These are phyloP conservation scores for Colletotrichum coccodes DNA, from an alignment of 2,329 filamentous ascomycete species.

Conservation along the genomic window DNA sequence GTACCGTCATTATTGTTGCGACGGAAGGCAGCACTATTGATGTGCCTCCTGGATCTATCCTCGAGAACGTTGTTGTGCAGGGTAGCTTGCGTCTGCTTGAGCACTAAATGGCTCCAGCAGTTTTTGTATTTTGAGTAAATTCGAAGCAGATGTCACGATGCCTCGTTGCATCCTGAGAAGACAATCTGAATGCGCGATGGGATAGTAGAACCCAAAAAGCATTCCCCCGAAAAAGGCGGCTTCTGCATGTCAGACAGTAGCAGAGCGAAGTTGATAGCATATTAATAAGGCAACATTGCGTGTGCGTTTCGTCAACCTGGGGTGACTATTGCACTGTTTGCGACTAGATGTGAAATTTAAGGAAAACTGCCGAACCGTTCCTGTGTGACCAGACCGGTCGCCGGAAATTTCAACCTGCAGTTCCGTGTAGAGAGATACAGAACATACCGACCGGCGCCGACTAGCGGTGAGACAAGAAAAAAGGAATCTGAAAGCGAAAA, in stretches of 20 bases:
- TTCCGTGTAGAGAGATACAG: slow-evolving; percentile 23
- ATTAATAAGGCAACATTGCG: slow-evolving; percentile 27
- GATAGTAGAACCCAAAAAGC: slow-evolving; percentile 21
- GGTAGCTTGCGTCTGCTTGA: slow-evolving; percentile 84
- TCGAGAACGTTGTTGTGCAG: slow-evolving; percentile 99
- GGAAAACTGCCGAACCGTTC: neutral
- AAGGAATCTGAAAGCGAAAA: neutral
- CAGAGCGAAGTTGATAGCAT: slow-evolving; percentile 25
- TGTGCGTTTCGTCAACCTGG: slow-evolving; percentile 1
- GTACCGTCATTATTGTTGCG: slow-evolving; percentile 98
- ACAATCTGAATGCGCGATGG: slow-evolving; percentile 16
- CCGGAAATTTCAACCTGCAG: slow-evolving; percentile 1
- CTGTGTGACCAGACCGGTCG: neutral
- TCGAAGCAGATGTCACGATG: slow-evolving; percentile 9
- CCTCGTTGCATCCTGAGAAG: slow-evolving; percentile 8
- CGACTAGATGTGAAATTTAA: neutral
- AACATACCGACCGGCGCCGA: slow-evolving; percentile 15
- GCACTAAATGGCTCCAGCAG: slow-evolving; percentile 57
- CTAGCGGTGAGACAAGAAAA: slow-evolving; percentile 30
- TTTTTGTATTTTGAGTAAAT: slow-evolving; percentile 30
- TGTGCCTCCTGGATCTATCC: slow-evolving; percentile 92
- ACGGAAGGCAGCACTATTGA: slow-evolving; percentile 98
- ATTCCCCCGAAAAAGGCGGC: slow-evolving; percentile 11
- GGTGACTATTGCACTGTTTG: neutral
- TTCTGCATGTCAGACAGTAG: slow-evolving; percentile 15